These are phyloP conservation scores for Entomortierella beljakovae DNA, from an alignment of 192 early-diverging fungal genomes.

Conservation along the genomic window DNA sequence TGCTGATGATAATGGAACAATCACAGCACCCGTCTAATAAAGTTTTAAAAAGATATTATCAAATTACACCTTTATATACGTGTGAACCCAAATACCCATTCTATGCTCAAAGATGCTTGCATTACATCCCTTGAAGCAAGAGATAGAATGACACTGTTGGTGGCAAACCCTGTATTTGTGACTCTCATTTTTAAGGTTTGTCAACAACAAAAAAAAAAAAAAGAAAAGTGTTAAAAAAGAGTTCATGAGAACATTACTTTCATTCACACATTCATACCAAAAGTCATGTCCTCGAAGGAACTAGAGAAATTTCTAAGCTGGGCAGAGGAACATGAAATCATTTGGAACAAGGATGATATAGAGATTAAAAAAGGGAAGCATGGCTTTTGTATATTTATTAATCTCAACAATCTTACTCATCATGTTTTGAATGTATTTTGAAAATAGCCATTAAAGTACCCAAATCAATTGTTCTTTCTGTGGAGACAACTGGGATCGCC, in stretches of 20 bases:
- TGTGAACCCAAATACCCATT: background rate
- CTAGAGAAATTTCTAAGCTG: conserved; percentile 54
- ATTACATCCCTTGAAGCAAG: too few relatives aligned
- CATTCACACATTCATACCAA: too few relatives aligned
- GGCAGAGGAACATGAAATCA: conserved; percentile 71
- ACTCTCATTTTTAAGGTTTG: too few relatives aligned
- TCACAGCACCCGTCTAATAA: conserved; percentile 31
- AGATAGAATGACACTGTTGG: too few relatives aligned
- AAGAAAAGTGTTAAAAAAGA: too few relatives aligned
- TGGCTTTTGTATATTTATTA: conserved; percentile 69
- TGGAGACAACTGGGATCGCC: conserved; percentile 78
- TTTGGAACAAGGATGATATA: conserved; percentile 67
- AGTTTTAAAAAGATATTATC: background rate
- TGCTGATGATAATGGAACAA: conserved; percentile 3
- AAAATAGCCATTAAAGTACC: conserved; percentile 74
- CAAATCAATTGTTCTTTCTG: conserved; percentile 79
- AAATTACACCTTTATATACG: background rate
- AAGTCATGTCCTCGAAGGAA: conserved; percentile 18
- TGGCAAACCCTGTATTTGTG: too few relatives aligned
- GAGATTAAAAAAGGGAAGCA: conserved; percentile 59
- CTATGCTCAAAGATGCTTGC: too few relatives aligned
- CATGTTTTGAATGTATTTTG: background rate
- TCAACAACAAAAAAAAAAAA: too few relatives aligned
- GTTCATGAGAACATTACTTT: too few relatives aligned
- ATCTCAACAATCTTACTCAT: background rate